A percentile compares a stretch with the other conserved stretches of the same genome.
Conservation (phyloP, 306 rosid species). For the Mimosa pudica region DNA sequence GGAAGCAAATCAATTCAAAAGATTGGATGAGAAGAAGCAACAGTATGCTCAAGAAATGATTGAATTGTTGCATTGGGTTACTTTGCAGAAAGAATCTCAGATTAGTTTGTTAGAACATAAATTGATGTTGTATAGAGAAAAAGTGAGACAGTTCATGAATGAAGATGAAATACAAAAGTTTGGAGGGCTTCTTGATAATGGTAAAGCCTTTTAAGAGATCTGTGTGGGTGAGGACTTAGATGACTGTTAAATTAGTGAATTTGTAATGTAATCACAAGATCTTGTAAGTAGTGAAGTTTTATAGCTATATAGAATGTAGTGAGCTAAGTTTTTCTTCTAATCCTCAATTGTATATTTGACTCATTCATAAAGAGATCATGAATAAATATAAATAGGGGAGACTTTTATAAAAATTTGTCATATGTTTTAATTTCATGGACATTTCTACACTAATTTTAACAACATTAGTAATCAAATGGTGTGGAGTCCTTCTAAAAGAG, state of each 20-base stretch:
- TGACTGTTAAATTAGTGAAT: conserved; percentile 29
- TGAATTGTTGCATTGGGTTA: conserved; percentile 50
- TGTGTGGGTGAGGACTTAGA: neutral
- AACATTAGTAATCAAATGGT: too few relatives aligned
- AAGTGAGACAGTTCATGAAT: conserved; percentile 30
- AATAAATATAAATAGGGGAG: too few relatives aligned
- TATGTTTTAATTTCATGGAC: neutral
- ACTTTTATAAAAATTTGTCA: conserved; percentile 3
- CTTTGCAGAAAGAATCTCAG: conserved; percentile 44
- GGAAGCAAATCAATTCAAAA: conserved; percentile 57
- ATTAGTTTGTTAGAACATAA: conserved; percentile 45
- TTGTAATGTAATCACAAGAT: conserved; percentile 30
- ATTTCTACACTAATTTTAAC: neutral
- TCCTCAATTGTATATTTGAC: conserved; percentile 35
- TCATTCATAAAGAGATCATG: conserved; percentile 5
- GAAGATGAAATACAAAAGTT: conserved; percentile 37
- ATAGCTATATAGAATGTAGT: conserved; percentile 30
- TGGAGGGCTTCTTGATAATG: conserved; percentile 20
- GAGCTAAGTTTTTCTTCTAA: conserved; percentile 13
- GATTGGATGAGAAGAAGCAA: conserved; percentile 61
- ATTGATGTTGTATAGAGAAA: conserved; percentile 40
- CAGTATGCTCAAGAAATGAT: conserved; percentile 51
- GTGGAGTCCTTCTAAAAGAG: too few relatives aligned
- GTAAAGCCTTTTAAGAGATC: neutral
- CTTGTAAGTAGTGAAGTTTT: conserved; percentile 40